Conservation (phyloP, 352 stramenopile genomes). For the Globisporangium rhizosaccharum region DNA sequence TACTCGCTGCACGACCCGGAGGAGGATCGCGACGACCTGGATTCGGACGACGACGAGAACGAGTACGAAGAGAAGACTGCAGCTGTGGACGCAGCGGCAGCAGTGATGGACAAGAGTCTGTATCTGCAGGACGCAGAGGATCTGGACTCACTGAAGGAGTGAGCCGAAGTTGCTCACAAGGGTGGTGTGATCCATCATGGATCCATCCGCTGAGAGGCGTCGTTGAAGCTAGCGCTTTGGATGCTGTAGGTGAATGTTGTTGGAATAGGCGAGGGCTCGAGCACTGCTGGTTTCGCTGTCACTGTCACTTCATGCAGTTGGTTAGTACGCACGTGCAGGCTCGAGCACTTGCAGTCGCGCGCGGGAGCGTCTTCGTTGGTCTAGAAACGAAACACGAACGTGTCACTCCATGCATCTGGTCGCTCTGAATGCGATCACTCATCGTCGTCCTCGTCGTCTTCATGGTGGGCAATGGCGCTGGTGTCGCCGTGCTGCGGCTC, state of each 20-base stretch:
- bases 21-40: slow-evolving; percentile 24
- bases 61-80: slow-evolving; percentile 47
- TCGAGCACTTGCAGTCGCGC: slow-evolving; percentile 1
- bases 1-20: slow-evolving; percentile 70
- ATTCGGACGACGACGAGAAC: slow-evolving; percentile 25
- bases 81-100: slow-evolving; percentile 42
- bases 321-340: background rate
- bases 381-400: slow-evolving; percentile 13
- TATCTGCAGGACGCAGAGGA: slow-evolving; percentile 79
- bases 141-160: slow-evolving; percentile 76
- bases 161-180: slow-evolving; percentile 10
- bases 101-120: slow-evolving; percentile 80
- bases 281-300: background rate
- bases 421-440: background rate
- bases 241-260: slow-evolving; percentile 21
- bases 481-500: slow-evolving; percentile 6
- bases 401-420: background rate
- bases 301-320: background rate
- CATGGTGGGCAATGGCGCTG: background rate
- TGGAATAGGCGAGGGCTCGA: slow-evolving; percentile 5
- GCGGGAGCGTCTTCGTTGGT: slow-evolving; percentile 7
- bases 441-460: background rate
- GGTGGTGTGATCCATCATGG: background rate
- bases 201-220: slow-evolving; percentile 10
- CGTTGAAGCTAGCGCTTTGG: slow-evolving; percentile 13